Base-by-base conservation (phyloP, 2,329 filamentous ascomycete species). In the Exophiala calicioides region DNA sequence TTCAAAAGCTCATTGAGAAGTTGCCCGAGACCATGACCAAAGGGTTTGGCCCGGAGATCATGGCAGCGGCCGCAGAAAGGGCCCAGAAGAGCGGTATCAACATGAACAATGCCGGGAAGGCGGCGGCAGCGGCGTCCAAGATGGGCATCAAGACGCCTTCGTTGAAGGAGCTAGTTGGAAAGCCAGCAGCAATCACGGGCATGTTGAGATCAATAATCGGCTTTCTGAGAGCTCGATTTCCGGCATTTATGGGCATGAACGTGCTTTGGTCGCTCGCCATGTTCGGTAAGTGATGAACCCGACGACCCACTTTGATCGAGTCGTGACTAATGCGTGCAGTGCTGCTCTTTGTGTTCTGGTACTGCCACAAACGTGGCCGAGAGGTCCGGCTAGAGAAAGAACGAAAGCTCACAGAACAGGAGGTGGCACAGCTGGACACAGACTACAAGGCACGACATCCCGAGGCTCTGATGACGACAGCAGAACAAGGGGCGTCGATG, bases 271-370 rank as follows among this genome's bases (percentile, higher is more conserved):
- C 88, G 54, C 73, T 97, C 56, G 90, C 88, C 0, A 72, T 97
- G 1, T 95, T 94, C 62, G 75, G 89, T 91, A 77, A 76, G 85
- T 76, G 5, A 7, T 10, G 6, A 19, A 2, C 21, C 18, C 9
- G n/a, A n/a, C 18, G 16, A 24, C 30, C 12, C 29, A 27, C 7
- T n/a, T 12, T 36, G 7, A 13, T 21, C n/a, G 10, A 18, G 27
- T 15, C 23, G 27, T 40, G 29, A 43, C 34, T 45, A 19, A 43
- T 8, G 19, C 18, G 4, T 16, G 20, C 45, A 87, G 88, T 97
- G 44, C 77, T 97, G 12, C 79, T 98, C 46, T 93, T 95, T 64
- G 88, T 95, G 33, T 84, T 97, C 60, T 98, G 91, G 90, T 98
- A 97, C 71, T 97, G 90, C 71, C 86, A 97, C 70, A 97, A 97